Evolutionary conservation across 140 eudicot genomes (phyloP).

Genomic region (Artemisia princeps): DNA sequence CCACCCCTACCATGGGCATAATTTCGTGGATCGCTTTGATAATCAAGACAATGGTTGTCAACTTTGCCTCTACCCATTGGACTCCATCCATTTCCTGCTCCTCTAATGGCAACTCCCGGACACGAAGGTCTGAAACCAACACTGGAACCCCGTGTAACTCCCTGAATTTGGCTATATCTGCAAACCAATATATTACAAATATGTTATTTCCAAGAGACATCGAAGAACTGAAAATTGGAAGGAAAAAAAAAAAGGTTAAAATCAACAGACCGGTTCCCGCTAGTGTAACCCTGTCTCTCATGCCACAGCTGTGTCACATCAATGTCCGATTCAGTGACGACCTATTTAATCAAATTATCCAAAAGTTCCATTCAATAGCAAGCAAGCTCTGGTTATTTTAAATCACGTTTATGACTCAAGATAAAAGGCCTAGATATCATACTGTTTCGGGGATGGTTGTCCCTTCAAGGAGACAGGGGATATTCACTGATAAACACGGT

Average conservation of each 20-base stretch:
- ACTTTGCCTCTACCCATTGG: too few species aligned
- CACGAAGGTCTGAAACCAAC: constrained; percentile 11
- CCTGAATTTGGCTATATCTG: not conserved
- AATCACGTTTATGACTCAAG: not conserved
- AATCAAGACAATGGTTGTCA: too few species aligned
- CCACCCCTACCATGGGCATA: too few species aligned
- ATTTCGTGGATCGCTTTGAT: too few species aligned
- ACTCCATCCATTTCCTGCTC: too few species aligned
- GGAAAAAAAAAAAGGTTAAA: too few species aligned
- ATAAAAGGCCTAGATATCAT: not conserved
- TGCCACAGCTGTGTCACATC: constrained; percentile 25
- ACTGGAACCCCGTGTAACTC: not conserved
- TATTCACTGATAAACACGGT: constrained; percentile 14
- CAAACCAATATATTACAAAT: not conserved
- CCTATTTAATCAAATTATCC: constrained; percentile 8
- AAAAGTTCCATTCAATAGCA: not conserved
- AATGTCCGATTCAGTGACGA: constrained; percentile 16
- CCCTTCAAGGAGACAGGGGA: constrained; percentile 33
- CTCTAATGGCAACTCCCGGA: too few species aligned
- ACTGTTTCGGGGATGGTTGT: constrained; percentile 32
- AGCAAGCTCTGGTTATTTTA: not conserved
- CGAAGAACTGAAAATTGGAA: not conserved
- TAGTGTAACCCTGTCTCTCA: constrained; percentile 8
- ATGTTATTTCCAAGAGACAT: not conserved
- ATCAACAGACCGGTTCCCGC: constrained; percentile 14